Evolutionary conservation across 768 basidiomycete species (phyloP), one percentile per base, ranked within the genome.

Genomic region (Butyriboletus loyo): DNA sequence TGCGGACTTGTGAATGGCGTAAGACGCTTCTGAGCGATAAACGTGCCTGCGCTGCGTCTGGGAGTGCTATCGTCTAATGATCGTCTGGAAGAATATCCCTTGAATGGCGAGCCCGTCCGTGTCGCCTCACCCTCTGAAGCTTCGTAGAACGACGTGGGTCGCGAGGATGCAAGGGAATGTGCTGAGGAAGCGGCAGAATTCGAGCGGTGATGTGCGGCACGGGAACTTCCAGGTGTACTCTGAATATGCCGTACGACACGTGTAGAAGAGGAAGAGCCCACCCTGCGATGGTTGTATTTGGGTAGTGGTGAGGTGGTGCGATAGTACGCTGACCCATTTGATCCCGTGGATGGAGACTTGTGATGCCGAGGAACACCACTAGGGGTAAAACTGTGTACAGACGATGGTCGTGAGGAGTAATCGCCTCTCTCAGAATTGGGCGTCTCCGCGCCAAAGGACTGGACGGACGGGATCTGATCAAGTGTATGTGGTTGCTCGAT

Each of bases 341-440:
- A 94, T 70, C 86, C 85, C 38, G 82, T 78, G 7, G 92, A 87
- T 1, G 90, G 85, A 7, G 86, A 86, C 72, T 88, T 86, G 37
- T 83, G 76, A 68, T 91, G 85, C 41, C 82, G 76, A 37, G 72
- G 78, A 57, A 57, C 35, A 50, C 60, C 64, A 36, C 81, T 81
- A 70, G 77, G 77, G 11, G 80, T 80, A 66, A 87, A 79, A 59
- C 91, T 94, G n/a, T 79, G 84, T n/a, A 91, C 77, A 0, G 92
- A 94, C 0, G 89, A 89, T 1, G 93, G 91, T 24, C 92, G 75
- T 1, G 92, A 95, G 17, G 84, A 77, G 63, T 80, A 76, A 10
- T 89, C 89, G 13, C 87, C 89, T 41, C 79, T 77, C 58, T 97
- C 94, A 27, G 92, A 93, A 46, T 88, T 93, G 0, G 92, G 94